Base-by-base conservation (phyloP, 768 basidiomycete genomes). In the Leucosporidium creatinivorum region DNA sequence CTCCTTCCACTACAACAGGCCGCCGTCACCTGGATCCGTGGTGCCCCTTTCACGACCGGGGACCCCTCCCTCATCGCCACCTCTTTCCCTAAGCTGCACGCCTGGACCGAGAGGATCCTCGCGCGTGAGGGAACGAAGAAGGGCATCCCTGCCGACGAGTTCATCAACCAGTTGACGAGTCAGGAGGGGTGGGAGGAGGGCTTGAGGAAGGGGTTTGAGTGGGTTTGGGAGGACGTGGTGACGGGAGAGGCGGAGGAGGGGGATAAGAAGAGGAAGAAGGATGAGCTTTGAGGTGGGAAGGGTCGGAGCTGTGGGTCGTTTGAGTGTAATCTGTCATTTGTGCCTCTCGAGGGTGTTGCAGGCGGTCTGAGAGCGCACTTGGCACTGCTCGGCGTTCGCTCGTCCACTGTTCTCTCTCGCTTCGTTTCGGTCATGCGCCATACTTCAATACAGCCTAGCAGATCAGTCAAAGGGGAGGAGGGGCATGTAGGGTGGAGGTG, bases 1-100 rank as follows among this genome's bases (percentile, higher is more conserved):
- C 39, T 44, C 15, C 15, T 17, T 15, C 15, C 13, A 28, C 52
- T 26, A n/a, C 10, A 31, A 60, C 60, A 69, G 44, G 68, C 56
- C 54, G 56, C 52, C 1, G 58, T 69, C 58, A 58, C 68, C 47
- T 69, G 68, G 68, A 44, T 65, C 51, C 68, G 68, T 6, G 58
- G 47, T 3, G 59, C 62, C 54, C 68, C 64, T 1, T 50, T 56
- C 52, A 62, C 64, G 15, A 57, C 66, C 50, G 68, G 61, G 28
- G 10, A 66, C 30, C 28, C 52, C 50, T 59, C 64, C 19, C 61
- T 69, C 58, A 21, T 62, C 30, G 44, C 28, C 1, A 65, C 62
- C 26, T 58, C 58, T 36, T 65, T 62, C 61, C 68, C 68, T 1
- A 5, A 25, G 6, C 21, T 60, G 12, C 57, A 56, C 13, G 19